phyloP scores from a whole-genome alignment of 2,329 filamentous ascomycete genomes.

The Chrysosporium keratinophilum region DNA sequence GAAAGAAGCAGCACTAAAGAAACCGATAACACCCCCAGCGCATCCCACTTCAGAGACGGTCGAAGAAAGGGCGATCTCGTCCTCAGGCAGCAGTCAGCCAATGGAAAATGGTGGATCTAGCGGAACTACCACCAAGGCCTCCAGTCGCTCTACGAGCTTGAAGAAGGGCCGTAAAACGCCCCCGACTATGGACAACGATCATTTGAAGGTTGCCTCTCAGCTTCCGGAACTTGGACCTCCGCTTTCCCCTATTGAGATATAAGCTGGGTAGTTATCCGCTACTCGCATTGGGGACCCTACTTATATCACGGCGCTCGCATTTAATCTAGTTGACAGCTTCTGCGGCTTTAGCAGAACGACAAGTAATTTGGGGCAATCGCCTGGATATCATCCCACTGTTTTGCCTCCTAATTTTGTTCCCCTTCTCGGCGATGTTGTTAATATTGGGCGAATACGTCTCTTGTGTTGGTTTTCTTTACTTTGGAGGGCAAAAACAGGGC shows the following conservation, averaged over 20 bases:
- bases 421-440: not conserved
- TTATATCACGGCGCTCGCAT: not conserved
- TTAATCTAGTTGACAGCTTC: not conserved
- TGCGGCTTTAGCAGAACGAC: not conserved
- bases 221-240: conserved; percentile 40
- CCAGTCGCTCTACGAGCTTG: conserved; percentile 25
- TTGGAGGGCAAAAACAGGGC: not conserved
- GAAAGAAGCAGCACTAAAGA: conserved; percentile 20
- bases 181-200: conserved; percentile 19
- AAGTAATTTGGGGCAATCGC: not conserved
- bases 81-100: conserved; percentile 53
- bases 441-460: not conserved
- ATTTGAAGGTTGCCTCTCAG: conserved; percentile 33
- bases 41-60: conserved; percentile 14
- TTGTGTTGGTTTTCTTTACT: not conserved
- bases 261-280: not conserved
- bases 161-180: conserved; percentile 22
- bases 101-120: conserved; percentile 9
- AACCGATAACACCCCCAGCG: conserved; percentile 13
- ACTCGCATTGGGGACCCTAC: not conserved
- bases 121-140: conserved; percentile 11
- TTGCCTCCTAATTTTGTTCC: not conserved
- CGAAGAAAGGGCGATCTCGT: conserved; percentile 51
- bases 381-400: not conserved
- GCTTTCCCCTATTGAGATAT: conserved; percentile 39